Percentiles rank a stretch among this genome's conserved stretches.
Conservation (phyloP, 2,329 filamentous ascomycete genomes). For the Paramyrothecium sp. region DNA sequence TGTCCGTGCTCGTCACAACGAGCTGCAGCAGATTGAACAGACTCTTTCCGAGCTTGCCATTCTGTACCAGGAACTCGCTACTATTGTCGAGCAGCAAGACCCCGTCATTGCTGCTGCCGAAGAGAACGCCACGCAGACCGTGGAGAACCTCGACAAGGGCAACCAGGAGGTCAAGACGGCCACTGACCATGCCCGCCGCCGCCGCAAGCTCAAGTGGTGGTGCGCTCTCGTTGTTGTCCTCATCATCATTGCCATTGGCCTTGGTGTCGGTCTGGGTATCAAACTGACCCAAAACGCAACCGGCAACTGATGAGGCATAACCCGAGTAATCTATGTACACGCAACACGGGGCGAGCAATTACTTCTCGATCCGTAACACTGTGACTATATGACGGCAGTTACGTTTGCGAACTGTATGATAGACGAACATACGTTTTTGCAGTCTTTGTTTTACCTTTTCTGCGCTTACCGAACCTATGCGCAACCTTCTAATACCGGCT, state of each 20-base stretch:
- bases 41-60: slow-evolving; percentile 68
- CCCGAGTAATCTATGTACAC: not conserved
- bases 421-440: not conserved
- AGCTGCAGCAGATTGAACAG: slow-evolving; percentile 77
- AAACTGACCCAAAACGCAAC: slow-evolving; percentile 29
- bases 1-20: slow-evolving; percentile 79
- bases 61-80: slow-evolving; percentile 73
- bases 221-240: slow-evolving; percentile 62
- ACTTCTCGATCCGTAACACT: no score
- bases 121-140: slow-evolving; percentile 63
- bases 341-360: no score
- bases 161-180: slow-evolving; percentile 69
- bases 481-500: not conserved
- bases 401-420: not conserved
- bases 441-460: not conserved
- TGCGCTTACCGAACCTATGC: not conserved
- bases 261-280: slow-evolving; percentile 55
- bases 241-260: slow-evolving; percentile 53
- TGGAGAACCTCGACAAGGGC: slow-evolving; percentile 65
- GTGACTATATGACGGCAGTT: not conserved
- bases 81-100: slow-evolving; percentile 72
- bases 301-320: slow-evolving; percentile 4
- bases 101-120: slow-evolving; percentile 60
- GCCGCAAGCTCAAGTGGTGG: slow-evolving; percentile 81
- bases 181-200: slow-evolving; percentile 63